Base-by-base conservation (phyloP, 139 green algal species). In the Tetradesmus obliquus region DNA sequence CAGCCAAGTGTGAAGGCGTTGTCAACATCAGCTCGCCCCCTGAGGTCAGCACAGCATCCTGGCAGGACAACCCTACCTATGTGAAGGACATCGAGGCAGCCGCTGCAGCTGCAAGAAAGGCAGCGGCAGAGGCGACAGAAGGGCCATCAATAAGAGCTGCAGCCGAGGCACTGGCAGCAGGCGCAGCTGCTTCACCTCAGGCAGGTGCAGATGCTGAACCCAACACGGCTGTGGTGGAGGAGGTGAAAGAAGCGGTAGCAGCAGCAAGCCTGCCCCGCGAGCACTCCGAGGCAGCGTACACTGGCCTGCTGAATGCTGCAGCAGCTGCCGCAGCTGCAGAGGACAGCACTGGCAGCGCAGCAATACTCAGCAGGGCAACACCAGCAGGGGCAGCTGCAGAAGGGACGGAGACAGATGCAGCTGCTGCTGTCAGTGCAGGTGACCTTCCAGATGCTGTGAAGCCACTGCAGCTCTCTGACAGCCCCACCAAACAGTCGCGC, bases 401-500 rank as follows among this genome's bases (percentile, higher is more conserved):
- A 22, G 24, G 2, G 5, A 4, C 55, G 17, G 12, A 15, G 19
- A 55, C 84, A 72, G 13, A 2, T 57, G 57, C 8, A 76, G 84
- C 10, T 45, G 57, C n/a, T 79, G 84, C 58, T 79, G 57, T n/a
- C 58, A 53, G 45, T 86, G 51, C 54, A 22, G 20, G 12, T 88
- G 83, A 88, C 3, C 32, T 71, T 3, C 83, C 83, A 76, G 83
- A 88, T 88, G 83, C 83, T 13, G 17, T 88, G 7, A 88, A 88
- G 54, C 54, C 32, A 54, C 12, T 32, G 6, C 32, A 72, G 5
- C 3, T 53, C 6, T 45, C 20, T 71, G 83, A 88, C 54, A 88
- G 83, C 83, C 83, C 83, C 5, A 72, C 12, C n/a, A 88, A 88
- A 55, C 83, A 88, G 55, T 13, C 24, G 19, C 45, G 22, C 60